Conservation (phyloP, 1,284 basidiomycete genomes). For the Pseudomicrostroma phylloplanum region DNA sequence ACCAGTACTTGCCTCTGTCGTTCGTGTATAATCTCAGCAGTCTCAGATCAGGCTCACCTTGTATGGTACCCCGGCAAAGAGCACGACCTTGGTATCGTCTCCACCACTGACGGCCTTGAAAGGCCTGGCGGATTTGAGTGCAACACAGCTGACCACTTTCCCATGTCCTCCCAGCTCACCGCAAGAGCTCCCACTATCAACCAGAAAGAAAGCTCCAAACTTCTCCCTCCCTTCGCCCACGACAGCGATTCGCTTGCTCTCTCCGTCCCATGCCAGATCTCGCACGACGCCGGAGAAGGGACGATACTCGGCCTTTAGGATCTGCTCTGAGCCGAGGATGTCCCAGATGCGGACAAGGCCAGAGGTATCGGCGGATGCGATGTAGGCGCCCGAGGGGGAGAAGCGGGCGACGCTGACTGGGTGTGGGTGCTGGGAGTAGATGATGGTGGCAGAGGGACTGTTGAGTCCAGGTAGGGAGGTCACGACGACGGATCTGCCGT, state of each 20-base stretch:
- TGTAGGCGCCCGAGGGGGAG: constrained; percentile 90
- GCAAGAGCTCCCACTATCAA: constrained; percentile 67
- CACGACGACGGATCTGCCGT: constrained; percentile 67
- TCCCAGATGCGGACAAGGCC: constrained; percentile 76
- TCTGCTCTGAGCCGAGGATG: constrained; percentile 76
- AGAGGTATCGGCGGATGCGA: constrained; percentile 61
- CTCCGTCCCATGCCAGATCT: constrained; percentile 92
- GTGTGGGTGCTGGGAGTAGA: constrained; percentile 74
- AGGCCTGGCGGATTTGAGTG: constrained; percentile 81
- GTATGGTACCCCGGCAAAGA: constrained; percentile 63
- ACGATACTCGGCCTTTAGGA: constrained; percentile 64
- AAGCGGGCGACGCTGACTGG: constrained; percentile 82
- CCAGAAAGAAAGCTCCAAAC: constrained; percentile 50
- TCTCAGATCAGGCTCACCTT: constrained; percentile 51
- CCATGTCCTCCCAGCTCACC: constrained; percentile 92
- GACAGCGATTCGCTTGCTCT: constrained; percentile 82
- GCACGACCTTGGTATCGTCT: constrained; percentile 75
- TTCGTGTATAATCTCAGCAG: too few species aligned
- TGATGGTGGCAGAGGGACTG: constrained; percentile 29
- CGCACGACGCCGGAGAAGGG: constrained; percentile 78
- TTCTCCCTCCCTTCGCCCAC: constrained; percentile 92
- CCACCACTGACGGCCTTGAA: constrained; percentile 64
- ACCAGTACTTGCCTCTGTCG: too few species aligned
- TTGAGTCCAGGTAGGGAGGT: constrained; percentile 1
- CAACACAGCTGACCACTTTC: constrained; percentile 86